Base-by-base conservation (phyloP, 176 grass and related monocot species). In the Echinochloa phyllopogon region DNA sequence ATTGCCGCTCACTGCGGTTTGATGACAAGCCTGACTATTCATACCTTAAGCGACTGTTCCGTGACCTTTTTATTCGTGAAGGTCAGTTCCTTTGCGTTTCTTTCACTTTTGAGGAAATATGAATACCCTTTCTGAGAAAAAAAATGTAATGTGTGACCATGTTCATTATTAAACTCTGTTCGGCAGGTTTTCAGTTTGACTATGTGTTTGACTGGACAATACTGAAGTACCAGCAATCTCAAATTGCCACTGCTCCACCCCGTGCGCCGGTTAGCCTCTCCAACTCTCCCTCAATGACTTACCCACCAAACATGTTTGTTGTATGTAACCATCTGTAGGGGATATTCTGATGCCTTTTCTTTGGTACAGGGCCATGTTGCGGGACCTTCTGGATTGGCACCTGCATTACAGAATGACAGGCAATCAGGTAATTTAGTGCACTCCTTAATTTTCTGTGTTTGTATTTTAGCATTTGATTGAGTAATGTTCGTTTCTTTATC, bases 171-270 rank as follows among this genome's bases (percentile, higher is more conserved):
- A 57, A 82, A 74, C 81, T 74, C 37, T 86, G 36, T 72, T 82
- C 77, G 90, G 48, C 83, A 98, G 95, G 95, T 76, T 99, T 99
- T 94, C 97, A 99, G 86, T 96, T 96, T 87, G 97, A 99, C 64
- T 99, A 96, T 73, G 94, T 96, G 18, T 99, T 99, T 89, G 97
- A 99, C 84, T 99, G 97, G 97, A 99, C 92, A 42, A 92, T 99
- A 88, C 75, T 99, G 75, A 99, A 96, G 86, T 96, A 96, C 72
- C 94, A 99, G 84, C 94, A 99, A 77, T 91, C 97, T 70, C 97
- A 99, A 74, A 99, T 96, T 72, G 88, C 91, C 73, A 94, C 86
- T 84, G 91, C 80, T 72, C 93, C 96, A 57, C 92, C 91, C 27
- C 94, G 81, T 91, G 84, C 60, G 76, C 82, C 29, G 76, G 94